Base-by-base conservation (phyloP, 768 basidiomycete species). In the Sistotremastrum suecicum region DNA sequence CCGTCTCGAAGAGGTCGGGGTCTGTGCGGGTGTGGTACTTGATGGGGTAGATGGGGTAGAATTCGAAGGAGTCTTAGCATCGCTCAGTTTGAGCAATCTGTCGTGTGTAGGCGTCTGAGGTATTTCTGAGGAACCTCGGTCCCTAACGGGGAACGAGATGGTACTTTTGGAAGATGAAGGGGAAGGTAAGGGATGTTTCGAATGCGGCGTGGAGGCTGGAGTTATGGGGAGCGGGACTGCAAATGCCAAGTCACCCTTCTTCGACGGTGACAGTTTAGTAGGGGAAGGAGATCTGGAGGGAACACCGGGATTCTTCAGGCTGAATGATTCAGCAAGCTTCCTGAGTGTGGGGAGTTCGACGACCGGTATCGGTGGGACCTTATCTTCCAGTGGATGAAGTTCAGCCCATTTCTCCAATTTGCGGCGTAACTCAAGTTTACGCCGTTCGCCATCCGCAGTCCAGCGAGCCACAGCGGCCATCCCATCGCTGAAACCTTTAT, bases 401-500 rank as follows among this genome's bases (percentile, higher is more conserved):
- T 77, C 62, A 3, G 63, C 58, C 87, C 87, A 90, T 37, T 62
- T 56, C 37, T 73, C 63, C 33, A 90, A 62, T 55, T 84, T 89
- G 11, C 57, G 50, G 29, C 66, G 66, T 51, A 88, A 70, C 44
- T 74, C 65, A 45, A 67, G 62, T 45, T 77, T 73, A 45, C 87
- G 74, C 34, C 62, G 63, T 45, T 84, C 82, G 35, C 72, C 63
- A 39, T 69, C 76, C 31, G 81, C 75, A 3, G 87, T 87, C 87
- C 87, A 90, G 46, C 84, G 75, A 44, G 87, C 86, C 39, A 90
- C 83, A 31, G 86, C 83, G 35, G 84, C 83, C 81, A 89, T 88
- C n/a, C 86, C 84, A 39, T 73, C 76, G 20, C 67, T 67, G 79
- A 83, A 78, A 53, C 74, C 77, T 62, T 83, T 83, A 61, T 85